phyloP scores from a whole-genome alignment of 768 basidiomycete genomes.

The Lactifluus echinatus region DNA sequence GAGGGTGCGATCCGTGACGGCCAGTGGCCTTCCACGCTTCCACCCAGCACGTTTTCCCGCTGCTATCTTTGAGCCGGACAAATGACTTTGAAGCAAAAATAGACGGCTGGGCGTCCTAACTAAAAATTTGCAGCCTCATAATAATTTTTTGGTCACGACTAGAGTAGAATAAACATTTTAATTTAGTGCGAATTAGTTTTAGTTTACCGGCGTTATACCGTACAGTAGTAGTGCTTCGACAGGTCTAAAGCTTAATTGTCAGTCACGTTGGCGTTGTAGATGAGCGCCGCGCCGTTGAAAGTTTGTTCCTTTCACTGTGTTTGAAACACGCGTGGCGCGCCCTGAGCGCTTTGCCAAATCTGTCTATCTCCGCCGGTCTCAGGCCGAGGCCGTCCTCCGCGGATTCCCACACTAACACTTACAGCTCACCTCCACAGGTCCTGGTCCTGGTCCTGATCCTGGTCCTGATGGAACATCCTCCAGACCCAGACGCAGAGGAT shows the following conservation, averaged over 20 bases:
- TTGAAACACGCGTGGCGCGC: background rate
- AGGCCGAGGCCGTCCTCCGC: background rate
- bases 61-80: slow-evolving; percentile 48
- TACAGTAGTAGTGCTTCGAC: slow-evolving; percentile 5
- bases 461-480: background rate
- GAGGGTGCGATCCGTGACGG: slow-evolving; percentile 48
- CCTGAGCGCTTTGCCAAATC: background rate
- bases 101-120: background rate
- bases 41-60: slow-evolving; percentile 72
- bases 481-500: background rate
- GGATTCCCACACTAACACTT: background rate
- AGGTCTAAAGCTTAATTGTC: slow-evolving; percentile 20
- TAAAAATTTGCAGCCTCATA: background rate
- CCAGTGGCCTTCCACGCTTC: slow-evolving; percentile 69
- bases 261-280: background rate
- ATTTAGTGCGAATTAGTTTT: slow-evolving; percentile 8
- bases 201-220: background rate
- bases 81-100: background rate
- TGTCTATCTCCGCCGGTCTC: background rate
- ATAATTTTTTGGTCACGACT: background rate
- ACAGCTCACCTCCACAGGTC: no score
- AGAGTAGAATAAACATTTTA: slow-evolving; percentile 6
- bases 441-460: no score
- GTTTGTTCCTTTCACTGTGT: background rate
- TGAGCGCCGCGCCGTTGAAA: background rate